Conservation (phyloP, 495 filamentous ascomycete genomes). For the Daldinia loculata region DNA sequence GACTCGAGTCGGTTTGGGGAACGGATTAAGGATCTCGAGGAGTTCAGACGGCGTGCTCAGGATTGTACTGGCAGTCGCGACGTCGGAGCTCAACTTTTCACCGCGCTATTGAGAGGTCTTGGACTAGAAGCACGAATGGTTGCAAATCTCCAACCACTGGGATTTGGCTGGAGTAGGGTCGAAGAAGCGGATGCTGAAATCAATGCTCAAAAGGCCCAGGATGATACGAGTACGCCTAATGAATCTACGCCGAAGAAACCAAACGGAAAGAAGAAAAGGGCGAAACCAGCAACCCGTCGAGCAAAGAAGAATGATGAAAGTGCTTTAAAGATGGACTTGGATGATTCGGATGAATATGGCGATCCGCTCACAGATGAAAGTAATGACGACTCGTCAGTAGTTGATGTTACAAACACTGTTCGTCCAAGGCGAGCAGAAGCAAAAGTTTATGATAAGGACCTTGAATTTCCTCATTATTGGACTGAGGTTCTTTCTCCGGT, state of each 20-base stretch:
- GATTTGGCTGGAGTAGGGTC: slow-evolving; percentile 88
- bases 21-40: slow-evolving; percentile 67
- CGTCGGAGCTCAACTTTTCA: slow-evolving; percentile 89
- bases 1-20: slow-evolving; percentile 77
- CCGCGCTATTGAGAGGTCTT: slow-evolving; percentile 82
- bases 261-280: slow-evolving; percentile 29
- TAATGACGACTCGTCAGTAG: slow-evolving; percentile 52
- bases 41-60: slow-evolving; percentile 74
- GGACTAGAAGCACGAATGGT: slow-evolving; percentile 83
- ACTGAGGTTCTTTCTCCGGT: slow-evolving; percentile 84
- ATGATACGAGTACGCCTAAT: slow-evolving; percentile 13
- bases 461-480: slow-evolving; percentile 92
- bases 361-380: slow-evolving; percentile 52
- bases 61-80: slow-evolving; percentile 84
- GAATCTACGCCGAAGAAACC: slow-evolving; percentile 33
- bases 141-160: slow-evolving; percentile 83
- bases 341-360: slow-evolving; percentile 49
- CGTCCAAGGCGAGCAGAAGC: slow-evolving; percentile 30
- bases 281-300: slow-evolving; percentile 35
- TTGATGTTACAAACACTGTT: slow-evolving; percentile 46
- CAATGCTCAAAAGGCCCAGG: slow-evolving; percentile 35
- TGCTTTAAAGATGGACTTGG: slow-evolving; percentile 60
- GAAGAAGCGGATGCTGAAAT: slow-evolving; percentile 71
- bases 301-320: slow-evolving; percentile 44
- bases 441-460: slow-evolving; percentile 68